These are phyloP conservation scores for Malassezia vespertilionis DNA, from an alignment of 1,284 basidiomycete species.

Conservation along the genomic window DNA sequence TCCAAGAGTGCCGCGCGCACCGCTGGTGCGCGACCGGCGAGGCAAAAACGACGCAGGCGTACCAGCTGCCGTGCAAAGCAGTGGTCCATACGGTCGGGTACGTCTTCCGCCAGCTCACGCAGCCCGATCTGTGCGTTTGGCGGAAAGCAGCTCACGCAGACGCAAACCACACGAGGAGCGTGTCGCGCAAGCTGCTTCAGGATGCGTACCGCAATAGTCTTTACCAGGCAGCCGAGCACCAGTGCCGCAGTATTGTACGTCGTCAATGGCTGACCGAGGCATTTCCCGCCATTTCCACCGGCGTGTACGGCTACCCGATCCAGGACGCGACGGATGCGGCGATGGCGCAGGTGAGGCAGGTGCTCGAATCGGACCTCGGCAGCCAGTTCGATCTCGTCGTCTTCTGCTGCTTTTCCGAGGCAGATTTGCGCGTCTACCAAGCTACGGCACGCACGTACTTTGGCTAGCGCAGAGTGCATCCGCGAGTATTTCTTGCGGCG, in stretches of 20 bases:
- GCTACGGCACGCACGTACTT: conserved; percentile 10
- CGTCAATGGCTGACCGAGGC: conserved; percentile 16
- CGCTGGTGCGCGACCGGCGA: conserved; percentile 68
- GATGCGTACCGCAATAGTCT: conserved; percentile 30
- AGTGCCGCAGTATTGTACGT: conserved; percentile 22
- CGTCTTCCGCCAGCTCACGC: conserved; percentile 49
- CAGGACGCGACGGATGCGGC: conserved; percentile 26
- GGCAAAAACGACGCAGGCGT: conserved; percentile 61
- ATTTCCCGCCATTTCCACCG: conserved; percentile 42
- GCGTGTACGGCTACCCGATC: conserved; percentile 44
- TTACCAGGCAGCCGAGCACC: conserved; percentile 18
- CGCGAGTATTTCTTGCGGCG: not conserved
- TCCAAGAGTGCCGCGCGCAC: conserved; percentile 58
- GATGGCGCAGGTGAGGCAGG: conserved; percentile 24
- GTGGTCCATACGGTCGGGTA: conserved; percentile 89
- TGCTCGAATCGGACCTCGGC: conserved; percentile 17
- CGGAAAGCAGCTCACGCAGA: not conserved
- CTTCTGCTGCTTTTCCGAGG: conserved; percentile 32
- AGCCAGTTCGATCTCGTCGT: conserved; percentile 25
- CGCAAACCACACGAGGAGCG: not conserved
- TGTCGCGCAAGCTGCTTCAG: conserved; percentile 49
- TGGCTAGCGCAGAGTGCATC: not conserved
- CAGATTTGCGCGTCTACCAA: conserved; percentile 22
- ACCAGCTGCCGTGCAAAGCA: conserved; percentile 54
- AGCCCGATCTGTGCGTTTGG: conserved; percentile 9